These are phyloP conservation scores for Bauhinia variegata DNA, from an alignment of 306 rosid genomes.

Conservation along the genomic window DNA sequence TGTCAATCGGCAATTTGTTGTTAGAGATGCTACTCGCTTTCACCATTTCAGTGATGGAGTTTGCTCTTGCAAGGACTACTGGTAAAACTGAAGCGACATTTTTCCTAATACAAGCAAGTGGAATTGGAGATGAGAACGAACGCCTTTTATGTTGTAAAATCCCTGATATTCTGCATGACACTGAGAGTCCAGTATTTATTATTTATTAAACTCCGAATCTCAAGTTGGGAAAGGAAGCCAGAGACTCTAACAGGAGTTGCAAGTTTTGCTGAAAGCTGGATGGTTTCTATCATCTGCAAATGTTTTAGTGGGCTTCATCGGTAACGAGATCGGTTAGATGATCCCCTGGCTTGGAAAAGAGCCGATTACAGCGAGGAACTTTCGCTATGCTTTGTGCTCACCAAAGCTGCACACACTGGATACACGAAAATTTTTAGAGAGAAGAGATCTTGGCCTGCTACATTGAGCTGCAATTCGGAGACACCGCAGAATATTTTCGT, in stretches of 20 bases:
- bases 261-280: constrained; percentile 12
- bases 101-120: background rate
- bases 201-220: background rate
- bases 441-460: too few species aligned
- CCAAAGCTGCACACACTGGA: too few species aligned
- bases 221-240: constrained; percentile 23
- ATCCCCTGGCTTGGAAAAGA: too few species aligned
- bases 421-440: too few species aligned
- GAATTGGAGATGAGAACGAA: constrained; percentile 21
- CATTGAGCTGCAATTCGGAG: too few species aligned
- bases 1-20: constrained; percentile 71
- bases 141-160: constrained; percentile 22
- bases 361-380: too few species aligned
- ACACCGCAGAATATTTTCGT: too few species aligned
- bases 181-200: background rate
- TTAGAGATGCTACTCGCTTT: constrained; percentile 88
- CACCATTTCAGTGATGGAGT: constrained; percentile 79
- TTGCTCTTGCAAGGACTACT: constrained; percentile 90
- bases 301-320: background rate
- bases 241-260: background rate
- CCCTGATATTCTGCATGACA: constrained; percentile 10
- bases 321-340: too few species aligned
- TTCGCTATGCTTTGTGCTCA: too few species aligned
- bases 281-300: background rate
- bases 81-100: constrained; percentile 47